These are phyloP conservation scores for Erigeron canadensis DNA, from an alignment of 129 eudicot species.

Conservation along the genomic window DNA sequence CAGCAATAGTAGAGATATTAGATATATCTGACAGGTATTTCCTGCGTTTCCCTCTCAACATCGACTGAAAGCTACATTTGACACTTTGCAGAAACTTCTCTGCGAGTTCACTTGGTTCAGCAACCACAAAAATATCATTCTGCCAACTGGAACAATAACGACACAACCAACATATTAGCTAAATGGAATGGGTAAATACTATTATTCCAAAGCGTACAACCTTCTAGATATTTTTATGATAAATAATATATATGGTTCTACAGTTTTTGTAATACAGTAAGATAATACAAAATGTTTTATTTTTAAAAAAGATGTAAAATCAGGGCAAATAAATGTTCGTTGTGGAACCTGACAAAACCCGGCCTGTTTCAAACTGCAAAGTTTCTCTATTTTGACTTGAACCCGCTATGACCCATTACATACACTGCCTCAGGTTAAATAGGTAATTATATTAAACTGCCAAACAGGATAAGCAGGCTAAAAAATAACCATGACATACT, in stretches of 20 bases:
- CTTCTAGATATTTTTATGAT: neutral
- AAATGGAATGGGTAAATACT: neutral
- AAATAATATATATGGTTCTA: neutral
- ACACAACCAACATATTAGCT: neutral
- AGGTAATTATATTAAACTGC: neutral
- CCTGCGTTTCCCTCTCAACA: slow-evolving; percentile 62
- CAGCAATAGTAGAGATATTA: slow-evolving; percentile 67
- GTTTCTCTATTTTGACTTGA: too few relatives aligned
- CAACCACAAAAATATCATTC: slow-evolving; percentile 94
- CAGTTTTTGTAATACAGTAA: neutral
- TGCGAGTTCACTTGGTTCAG: slow-evolving; percentile 96
- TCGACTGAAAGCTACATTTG: slow-evolving; percentile 63
- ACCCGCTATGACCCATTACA: neutral
- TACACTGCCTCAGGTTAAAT: neutral
- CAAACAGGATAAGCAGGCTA: too few relatives aligned
- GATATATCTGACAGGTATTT: slow-evolving; percentile 60
- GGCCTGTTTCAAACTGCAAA: neutral
- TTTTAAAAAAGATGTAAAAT: neutral
- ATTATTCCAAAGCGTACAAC: neutral
- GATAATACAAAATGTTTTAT: too few relatives aligned
- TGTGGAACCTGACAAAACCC: neutral
- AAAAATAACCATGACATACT: too few relatives aligned
- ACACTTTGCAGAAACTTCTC: slow-evolving; percentile 84
- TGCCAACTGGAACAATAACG: slow-evolving; percentile 69
- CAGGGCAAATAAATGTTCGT: too few relatives aligned